phyloP scores from a whole-genome alignment of 306 rosid genomes.

The Cyamopsis tetragonoloba region DNA sequence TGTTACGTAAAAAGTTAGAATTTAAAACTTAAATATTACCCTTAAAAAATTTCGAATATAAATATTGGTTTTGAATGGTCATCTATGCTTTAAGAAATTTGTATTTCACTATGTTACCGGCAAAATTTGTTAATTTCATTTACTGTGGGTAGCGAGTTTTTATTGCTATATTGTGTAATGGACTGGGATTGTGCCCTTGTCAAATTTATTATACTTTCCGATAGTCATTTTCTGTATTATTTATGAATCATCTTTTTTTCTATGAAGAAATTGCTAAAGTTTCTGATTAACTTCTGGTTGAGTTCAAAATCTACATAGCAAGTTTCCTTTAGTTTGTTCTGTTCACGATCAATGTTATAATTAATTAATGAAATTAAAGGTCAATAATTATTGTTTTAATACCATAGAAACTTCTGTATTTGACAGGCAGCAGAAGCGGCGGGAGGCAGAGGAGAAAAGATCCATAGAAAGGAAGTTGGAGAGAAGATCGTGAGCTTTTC shows the following conservation, averaged over 20 bases:
- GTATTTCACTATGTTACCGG: neutral
- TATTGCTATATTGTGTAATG: no score
- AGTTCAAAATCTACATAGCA: neutral
- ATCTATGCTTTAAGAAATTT: neutral
- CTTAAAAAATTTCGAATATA: neutral
- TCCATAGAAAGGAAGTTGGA: slow-evolving; percentile 70
- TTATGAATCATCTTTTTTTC: neutral
- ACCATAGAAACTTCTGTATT: no score
- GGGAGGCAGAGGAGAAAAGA: slow-evolving; percentile 89
- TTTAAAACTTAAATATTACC: neutral
- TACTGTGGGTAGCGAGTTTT: no score
- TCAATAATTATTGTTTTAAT: no score
- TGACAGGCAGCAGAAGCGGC: slow-evolving; percentile 73
- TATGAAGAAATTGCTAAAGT: neutral
- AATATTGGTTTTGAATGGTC: neutral
- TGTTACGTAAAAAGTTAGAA: neutral
- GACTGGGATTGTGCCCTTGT: no score
- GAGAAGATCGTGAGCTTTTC: slow-evolving; percentile 62
- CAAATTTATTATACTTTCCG: no score
- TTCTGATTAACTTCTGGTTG: neutral
- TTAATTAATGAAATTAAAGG: neutral
- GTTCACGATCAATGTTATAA: neutral
- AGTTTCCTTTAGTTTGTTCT: neutral
- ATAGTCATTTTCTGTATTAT: neutral
- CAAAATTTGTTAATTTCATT: neutral